These are phyloP conservation scores for Coemansia sp. DNA, from an alignment of 192 early-diverging fungal genomes.

Conservation along the genomic window DNA sequence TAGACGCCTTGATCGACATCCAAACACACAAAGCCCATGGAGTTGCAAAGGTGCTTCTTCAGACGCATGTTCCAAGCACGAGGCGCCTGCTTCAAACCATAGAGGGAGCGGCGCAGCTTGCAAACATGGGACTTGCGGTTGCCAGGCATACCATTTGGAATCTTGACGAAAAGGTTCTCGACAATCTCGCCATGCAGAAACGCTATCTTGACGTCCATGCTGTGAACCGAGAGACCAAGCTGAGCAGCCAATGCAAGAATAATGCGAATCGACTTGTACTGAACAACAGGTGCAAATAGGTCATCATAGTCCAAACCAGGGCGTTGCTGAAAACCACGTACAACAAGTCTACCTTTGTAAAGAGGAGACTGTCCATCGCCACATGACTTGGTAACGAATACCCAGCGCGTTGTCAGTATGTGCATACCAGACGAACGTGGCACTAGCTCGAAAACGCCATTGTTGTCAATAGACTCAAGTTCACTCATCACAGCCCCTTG, in stretches of 20 bases:
- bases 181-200: constrained; percentile 10
- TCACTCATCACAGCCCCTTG: neutral
- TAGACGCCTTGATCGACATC: constrained; percentile 2
- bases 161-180: neutral
- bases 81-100: constrained; percentile 10
- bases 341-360: constrained; percentile 4
- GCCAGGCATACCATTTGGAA: constrained; percentile 3
- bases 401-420: neutral
- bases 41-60: neutral
- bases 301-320: constrained; percentile 1
- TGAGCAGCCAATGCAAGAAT: neutral
- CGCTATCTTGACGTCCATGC: constrained; percentile 8
- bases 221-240: neutral
- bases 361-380: neutral
- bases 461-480: constrained; percentile 12
- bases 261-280: constrained; percentile 8
- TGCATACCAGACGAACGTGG: neutral
- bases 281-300: constrained; percentile 10
- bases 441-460: neutral
- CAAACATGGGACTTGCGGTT: neutral
- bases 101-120: neutral
- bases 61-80: constrained; percentile 3
- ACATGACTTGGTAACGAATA: neutral
- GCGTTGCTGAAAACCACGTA: constrained; percentile 1
- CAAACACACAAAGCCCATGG: neutral